Conservation (phyloP, 1,284 basidiomycete genomes). For the Paramarasmius palmivorus region DNA sequence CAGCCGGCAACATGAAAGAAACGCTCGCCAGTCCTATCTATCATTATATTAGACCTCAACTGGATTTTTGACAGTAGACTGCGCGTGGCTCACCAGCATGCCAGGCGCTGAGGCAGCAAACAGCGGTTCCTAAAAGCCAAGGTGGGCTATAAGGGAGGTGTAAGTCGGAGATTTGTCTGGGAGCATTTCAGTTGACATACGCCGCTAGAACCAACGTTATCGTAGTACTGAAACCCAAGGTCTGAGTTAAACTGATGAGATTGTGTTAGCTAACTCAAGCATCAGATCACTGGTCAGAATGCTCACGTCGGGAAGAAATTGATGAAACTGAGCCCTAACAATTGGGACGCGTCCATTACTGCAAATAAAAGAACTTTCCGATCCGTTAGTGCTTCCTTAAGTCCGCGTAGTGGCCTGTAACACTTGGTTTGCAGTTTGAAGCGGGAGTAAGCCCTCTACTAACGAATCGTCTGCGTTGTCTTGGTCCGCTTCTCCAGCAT, state of each 20-base stretch:
- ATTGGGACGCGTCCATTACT: conserved; percentile 49
- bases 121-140: conserved; percentile 58
- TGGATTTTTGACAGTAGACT: not conserved
- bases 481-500: conserved; percentile 69
- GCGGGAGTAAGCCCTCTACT: not conserved
- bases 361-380: conserved; percentile 62
- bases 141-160: conserved; percentile 44
- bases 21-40: conserved; percentile 62
- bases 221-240: conserved; percentile 64
- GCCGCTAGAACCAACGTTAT: conserved; percentile 61
- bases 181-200: too few species aligned
- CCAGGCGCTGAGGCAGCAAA: conserved; percentile 63
- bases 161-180: conserved; percentile 15
- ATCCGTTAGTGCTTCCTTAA: conserved; percentile 63
- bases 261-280: not conserved
- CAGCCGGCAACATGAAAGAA: conserved; percentile 66
- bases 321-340: conserved; percentile 68
- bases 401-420: conserved; percentile 48
- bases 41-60: not conserved
- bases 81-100: conserved; percentile 51
- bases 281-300: too few species aligned
- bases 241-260: conserved; percentile 52
- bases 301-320: conserved; percentile 74
- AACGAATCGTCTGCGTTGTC: conserved; percentile 35
- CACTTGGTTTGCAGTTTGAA: too few species aligned